Base-by-base conservation (phyloP, 2,329 filamentous ascomycete species). In the Didymella keratinophila region DNA sequence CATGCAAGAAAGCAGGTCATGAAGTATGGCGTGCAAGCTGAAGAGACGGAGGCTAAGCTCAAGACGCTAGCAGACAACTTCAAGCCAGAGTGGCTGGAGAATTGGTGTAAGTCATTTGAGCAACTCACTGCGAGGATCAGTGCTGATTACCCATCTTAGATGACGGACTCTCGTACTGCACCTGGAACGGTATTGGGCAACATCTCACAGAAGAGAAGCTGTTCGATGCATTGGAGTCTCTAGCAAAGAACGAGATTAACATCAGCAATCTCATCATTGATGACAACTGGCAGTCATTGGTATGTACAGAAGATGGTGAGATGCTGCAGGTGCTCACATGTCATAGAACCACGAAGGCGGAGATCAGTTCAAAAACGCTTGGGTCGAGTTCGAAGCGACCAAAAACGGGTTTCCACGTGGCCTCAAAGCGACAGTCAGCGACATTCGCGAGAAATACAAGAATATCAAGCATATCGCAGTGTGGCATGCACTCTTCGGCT, bases 161-260 rank as follows among this genome's bases (percentile, higher is more conserved):
- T 71, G 95, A 98, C 74, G 92, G 93, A 0, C 80, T 99, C 36
- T 91, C 93, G 0, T 99, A 95, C 73, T 99, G 95, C 74, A 99
- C 95, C 0, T 99, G 95, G 95, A 99, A 98, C 71, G 90, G 88
- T 0, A 82, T 99, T 0, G 95, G 95, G 0, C 92, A 96, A 68
- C 81, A 88, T 43, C 81, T 99, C 32, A 95, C 89, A 0, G 91
- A 94, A 60, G 82, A 91, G 20, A 96, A 92, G 68, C 86, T 99
- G 14, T 81, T 93, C 12, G 77, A 87, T 39, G 92, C 93, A 1
- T 80, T 98, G 1, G 86, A 92, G 57, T 83, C 84, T 1, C 80
- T 99, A 11, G 84, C 88, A 4, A 81, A 87, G 28, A 84, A 90
- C 55, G 85, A 88, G 0, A 91, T 99, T 70, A 87, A 89, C 41